phyloP scores from a whole-genome alignment of 768 basidiomycete genomes.

The Phaffia tasmanica region DNA sequence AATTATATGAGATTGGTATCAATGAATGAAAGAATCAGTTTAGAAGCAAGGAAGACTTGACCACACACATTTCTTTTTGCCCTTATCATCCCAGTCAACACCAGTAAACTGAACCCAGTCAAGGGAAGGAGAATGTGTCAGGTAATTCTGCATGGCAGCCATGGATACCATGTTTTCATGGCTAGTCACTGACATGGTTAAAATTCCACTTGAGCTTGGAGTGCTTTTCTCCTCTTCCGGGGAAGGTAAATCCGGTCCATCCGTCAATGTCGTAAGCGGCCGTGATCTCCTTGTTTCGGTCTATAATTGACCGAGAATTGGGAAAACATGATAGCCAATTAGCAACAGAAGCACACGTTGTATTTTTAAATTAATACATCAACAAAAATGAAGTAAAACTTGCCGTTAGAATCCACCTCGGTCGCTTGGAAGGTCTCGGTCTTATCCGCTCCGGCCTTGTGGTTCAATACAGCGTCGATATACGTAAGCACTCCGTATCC shows the following conservation, averaged over 20 bases:
- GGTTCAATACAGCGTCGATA: conserved; percentile 53
- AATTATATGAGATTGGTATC: not conserved
- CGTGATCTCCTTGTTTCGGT: conserved; percentile 55
- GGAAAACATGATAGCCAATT: too few relatives aligned
- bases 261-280: conserved; percentile 56
- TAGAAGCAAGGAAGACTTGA: conserved; percentile 32
- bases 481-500: conserved; percentile 56
- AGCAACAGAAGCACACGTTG: too few relatives aligned
- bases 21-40: not conserved
- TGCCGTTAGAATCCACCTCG: conserved; percentile 50
- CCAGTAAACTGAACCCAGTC: conserved; percentile 42
- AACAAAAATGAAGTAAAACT: too few relatives aligned
- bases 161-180: conserved; percentile 8
- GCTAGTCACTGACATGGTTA: not conserved
- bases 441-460: conserved; percentile 63
- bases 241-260: conserved; percentile 54
- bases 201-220: conserved; percentile 31
- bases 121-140: conserved; percentile 66
- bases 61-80: conserved; percentile 52
- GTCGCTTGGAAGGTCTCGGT: conserved; percentile 58
- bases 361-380: too few relatives aligned
- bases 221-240: conserved; percentile 56
- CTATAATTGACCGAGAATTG: conserved; percentile 31
- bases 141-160: conserved; percentile 39
- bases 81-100: conserved; percentile 69